Conservation (phyloP, 805 yeast genomes). For the Wickerhamomyces pijperi region DNA sequence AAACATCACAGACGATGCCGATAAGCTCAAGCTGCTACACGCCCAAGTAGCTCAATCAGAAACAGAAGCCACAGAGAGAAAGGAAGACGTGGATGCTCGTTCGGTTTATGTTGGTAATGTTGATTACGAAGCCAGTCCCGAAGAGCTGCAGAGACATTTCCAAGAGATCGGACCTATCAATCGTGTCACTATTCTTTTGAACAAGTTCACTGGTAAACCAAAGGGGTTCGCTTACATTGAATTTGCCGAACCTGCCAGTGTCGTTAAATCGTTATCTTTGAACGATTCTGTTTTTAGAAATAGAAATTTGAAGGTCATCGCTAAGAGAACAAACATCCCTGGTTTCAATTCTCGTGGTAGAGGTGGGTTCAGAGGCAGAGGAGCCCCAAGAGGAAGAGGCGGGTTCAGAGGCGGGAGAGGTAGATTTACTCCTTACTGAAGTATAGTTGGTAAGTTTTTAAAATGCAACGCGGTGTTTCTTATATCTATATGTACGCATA, state of each 20-base stretch:
- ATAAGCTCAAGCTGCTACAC: neutral
- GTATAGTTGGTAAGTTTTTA: too few species aligned
- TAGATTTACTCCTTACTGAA: conserved; percentile 32
- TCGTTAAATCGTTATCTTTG: conserved; percentile 51
- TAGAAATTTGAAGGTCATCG: conserved; percentile 59
- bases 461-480: too few species aligned
- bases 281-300: conserved; percentile 61
- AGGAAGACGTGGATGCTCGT: conserved; percentile 62
- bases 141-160: conserved; percentile 69
- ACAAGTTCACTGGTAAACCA: conserved; percentile 70
- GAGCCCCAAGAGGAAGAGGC: conserved; percentile 25
- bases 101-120: conserved; percentile 79
- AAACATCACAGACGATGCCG: neutral
- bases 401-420: conserved; percentile 29
- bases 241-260: conserved; percentile 57
- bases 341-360: conserved; percentile 39
- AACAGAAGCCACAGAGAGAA: conserved; percentile 29
- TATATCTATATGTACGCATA: too few species aligned
- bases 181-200: conserved; percentile 67
- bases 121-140: conserved; percentile 69
- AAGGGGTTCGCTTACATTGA: conserved; percentile 85
- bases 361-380: conserved; percentile 41
- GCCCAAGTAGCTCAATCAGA: neutral
- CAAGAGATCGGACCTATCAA: conserved; percentile 60
- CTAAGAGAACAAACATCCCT: conserved; percentile 76